Base-by-base conservation (phyloP, 1,284 basidiomycete species). In the Puccinia polysora region DNA sequence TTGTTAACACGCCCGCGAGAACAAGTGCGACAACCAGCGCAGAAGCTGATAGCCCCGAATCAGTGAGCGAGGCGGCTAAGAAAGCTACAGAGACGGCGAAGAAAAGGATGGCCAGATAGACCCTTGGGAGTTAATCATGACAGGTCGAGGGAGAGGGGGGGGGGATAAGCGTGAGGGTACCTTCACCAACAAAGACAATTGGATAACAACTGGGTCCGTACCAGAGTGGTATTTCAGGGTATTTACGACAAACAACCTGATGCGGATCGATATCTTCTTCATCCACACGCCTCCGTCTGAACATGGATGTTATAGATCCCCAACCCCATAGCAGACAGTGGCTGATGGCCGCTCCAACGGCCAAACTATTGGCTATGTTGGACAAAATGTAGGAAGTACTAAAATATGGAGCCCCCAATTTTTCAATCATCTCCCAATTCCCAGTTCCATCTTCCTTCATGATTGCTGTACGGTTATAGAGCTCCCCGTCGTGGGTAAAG, bases 251-350 rank as follows among this genome's bases (percentile, higher is more conserved):
- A 30, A 71, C 59, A 20, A 52, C 40, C 49, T 58, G 47, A 50
- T 71, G 68, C 32, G 38, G 43, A 32, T 71, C 68, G 6, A 71
- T 50, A 36, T 71, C 59, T 45, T 63, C 68, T 5, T 59, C 45
- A n/a, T 30, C 25, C 20, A 62, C 28, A 5, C 56, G 25, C 28
- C 38, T 55, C 36, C 68, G 30, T 14, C n/a, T 58, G 40, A 62
- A 63, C 25, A 50, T 15, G 4, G 55, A 47, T 18, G 50, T 52
- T 18, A 71, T 71, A 10, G 56, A 63, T 5, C 36, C 30, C 59
- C 68, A 62, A 1, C 68, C 58, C 68, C 68, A 71, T 3, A 71
- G 36, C 4, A 71, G 20, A 55, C 68, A 71, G 59, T 71, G 68
- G n/a, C 55, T 71, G 15, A 71, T 36, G 5, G 68, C 68, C 23